Conservation (phyloP, 2,329 filamentous ascomycete genomes). For the Thelonectria rubi region DNA sequence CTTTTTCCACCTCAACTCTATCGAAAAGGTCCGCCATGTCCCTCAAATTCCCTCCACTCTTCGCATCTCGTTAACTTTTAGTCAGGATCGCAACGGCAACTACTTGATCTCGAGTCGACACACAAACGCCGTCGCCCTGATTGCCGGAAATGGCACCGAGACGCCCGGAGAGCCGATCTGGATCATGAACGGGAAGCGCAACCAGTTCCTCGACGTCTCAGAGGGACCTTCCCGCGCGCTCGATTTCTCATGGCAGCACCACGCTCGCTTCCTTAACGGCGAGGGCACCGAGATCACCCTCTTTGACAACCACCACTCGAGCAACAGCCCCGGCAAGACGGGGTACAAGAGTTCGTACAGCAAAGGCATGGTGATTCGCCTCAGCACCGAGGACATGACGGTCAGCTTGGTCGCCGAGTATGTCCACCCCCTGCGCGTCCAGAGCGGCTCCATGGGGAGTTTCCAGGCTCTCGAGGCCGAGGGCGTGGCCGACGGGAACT, state of each 20-base stretch:
- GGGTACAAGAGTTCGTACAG: constrained; percentile 10
- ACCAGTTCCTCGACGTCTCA: constrained; percentile 17
- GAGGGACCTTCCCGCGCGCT: background rate
- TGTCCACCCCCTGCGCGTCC: constrained; percentile 7
- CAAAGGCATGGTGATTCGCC: constrained; percentile 4
- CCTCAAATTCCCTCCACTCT: background rate
- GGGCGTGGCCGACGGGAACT: constrained; percentile 9
- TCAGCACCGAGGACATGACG: constrained; percentile 14
- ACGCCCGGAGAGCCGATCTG: constrained; percentile 12
- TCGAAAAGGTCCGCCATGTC: constrained; percentile 6
- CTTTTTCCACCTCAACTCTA: constrained; percentile 22
- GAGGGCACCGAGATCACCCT: constrained; percentile 15
- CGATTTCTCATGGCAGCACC: constrained; percentile 20
- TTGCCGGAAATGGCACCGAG: constrained; percentile 6
- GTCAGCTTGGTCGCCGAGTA: constrained; percentile 4
- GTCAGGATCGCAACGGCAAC: constrained; percentile 18
- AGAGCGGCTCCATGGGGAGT: constrained; percentile 21
- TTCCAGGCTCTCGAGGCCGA: constrained; percentile 12
- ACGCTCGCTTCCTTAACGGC: constrained; percentile 17
- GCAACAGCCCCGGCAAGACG: constrained; percentile 7
- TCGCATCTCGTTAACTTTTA: background rate
- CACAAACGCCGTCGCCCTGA: constrained; percentile 7
- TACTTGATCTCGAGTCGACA: constrained; percentile 24
- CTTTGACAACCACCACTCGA: constrained; percentile 23
- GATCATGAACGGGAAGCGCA: constrained; percentile 15